Evolutionary conservation across 176 grass and related monocot species (phyloP).

Genomic region (Paspalum notatum): DNA sequence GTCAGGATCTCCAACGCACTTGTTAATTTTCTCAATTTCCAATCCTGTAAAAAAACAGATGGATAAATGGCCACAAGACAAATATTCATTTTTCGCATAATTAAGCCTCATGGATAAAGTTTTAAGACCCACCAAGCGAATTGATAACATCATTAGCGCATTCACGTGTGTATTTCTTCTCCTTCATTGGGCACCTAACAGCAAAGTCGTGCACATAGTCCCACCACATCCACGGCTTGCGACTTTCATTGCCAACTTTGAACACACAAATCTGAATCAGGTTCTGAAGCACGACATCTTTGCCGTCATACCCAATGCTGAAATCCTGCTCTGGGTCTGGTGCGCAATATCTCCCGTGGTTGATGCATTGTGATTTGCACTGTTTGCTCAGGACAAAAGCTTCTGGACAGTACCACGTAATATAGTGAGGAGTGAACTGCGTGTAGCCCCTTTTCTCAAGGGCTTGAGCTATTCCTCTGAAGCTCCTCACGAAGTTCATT

Average conservation of each 20-base stretch:
- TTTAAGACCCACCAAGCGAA: constrained; percentile 63
- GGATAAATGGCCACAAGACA: background rate
- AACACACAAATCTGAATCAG: constrained; percentile 76
- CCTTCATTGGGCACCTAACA: constrained; percentile 85
- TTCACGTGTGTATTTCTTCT: constrained; percentile 78
- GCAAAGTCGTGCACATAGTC: constrained; percentile 90
- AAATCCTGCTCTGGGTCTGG: constrained; percentile 93
- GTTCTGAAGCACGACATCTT: constrained; percentile 80
- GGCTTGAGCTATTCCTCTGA: constrained; percentile 72
- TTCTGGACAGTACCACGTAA: constrained; percentile 90
- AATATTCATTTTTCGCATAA: background rate
- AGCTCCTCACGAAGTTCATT: constrained; percentile 71
- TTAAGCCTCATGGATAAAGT: background rate
- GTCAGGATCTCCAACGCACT: constrained; percentile 71
- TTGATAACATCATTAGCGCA: constrained; percentile 70
- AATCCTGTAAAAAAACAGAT: constrained; percentile 55
- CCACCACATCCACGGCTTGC: constrained; percentile 89
- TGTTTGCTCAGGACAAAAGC: constrained; percentile 76
- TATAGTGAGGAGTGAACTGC: constrained; percentile 90
- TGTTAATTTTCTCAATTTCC: constrained; percentile 68
- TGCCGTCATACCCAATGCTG: constrained; percentile 75
- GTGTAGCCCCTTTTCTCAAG: constrained; percentile 80
- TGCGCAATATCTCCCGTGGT: constrained; percentile 77
- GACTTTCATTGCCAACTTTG: constrained; percentile 68
- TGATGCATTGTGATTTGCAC: constrained; percentile 84